Base-by-base conservation (phyloP, 129 eudicot genomes). In the Centaurea solstitialis region DNA sequence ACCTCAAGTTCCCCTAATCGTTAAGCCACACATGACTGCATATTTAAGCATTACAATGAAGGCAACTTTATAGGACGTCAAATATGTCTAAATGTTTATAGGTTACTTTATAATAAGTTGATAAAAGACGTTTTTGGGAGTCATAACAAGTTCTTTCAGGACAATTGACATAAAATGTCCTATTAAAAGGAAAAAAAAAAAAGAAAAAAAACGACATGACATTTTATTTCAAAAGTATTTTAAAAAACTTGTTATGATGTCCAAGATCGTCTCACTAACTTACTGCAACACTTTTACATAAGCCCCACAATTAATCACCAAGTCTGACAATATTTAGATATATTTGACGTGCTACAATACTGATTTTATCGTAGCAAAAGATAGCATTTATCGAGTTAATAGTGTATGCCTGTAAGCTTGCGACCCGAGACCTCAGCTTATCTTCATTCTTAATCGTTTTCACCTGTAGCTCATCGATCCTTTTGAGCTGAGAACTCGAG, bases 391-490 rank as follows among this genome's bases (percentile, higher is more conserved):
- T 40, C 50, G 17, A 74, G 72, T 74, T 37, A 40, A 40, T 73
- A 74, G 23, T 26, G 8, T 72, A 76, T 81, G 82, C 92, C 88
- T 86, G 90, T 76, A 82, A 24, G 83, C 50, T 86, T 10, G 93
- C 93, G 73, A 86, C 15, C 23, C 30, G 62, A 0, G 76, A 70
- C 24, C 83, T 17, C 35, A 87, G 76, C 80, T 84, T 76, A 17
- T 86, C 84, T 73, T 89, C 93, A 7, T 79, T 87, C 38, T 28
- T 84, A 11, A 89, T 7, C 24, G 77, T 84, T 79, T 79, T 89
- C 45, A 72, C 62, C 39, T 89, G 90, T 66, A 89, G 82, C 15
- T 66, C 50, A 84, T 89, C 81, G 33, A 89, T 86, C 76, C 66
- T 4, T 11, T 73, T 68, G 12, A 84, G 82, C 61, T 84, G 89